Base-by-base conservation (phyloP, 2,329 filamentous ascomycete species). In the Davidsoniella eucalypti region DNA sequence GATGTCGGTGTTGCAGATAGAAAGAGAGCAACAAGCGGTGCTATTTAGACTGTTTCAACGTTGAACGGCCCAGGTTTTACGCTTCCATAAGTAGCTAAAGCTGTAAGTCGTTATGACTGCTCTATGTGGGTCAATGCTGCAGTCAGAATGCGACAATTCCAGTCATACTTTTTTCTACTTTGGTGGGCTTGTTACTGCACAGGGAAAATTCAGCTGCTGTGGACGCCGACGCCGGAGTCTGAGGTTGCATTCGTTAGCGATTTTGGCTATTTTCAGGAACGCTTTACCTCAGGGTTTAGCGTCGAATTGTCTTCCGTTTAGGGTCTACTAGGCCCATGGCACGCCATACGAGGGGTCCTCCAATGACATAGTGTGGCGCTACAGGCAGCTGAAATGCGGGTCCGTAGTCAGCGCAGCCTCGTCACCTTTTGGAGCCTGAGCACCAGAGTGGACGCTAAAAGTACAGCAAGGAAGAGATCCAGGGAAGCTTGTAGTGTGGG, bases 371-470 rank as follows among this genome's bases (percentile, higher is more conserved):
- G 46, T 44, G 17, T 47, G 45, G 33, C 47, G 39, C 47, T 47
- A n/a, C n/a, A 10, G 40, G 16, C 16, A 17, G 37, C 40, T 21
- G 8, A 29, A 44, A 44, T 39, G 40, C 36, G 49, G 49, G 49
- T 17, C 43, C 33, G 3, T 41, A 26, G 25, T 21, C 29, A 26
- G 36, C 41, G 50, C 25, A 52, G 50, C 50, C 50, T 52, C 50
- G 50, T 52, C 50, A 52, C 45, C 50, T 48, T 47, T 51, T 40
- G 49, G 44, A 51, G 49, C 49, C 49, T 51, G 42, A 51, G 40
- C 47, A 25, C 5, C 26, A 50, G 21, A 36, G 21, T 36, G 29
- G 37, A 44, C 23, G 16, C 16, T 46, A 51, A 33, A 16, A 25
- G 16, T 46, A 23, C 21, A 23, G 43, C 36, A 36, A 41, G 36